phyloP scores from a whole-genome alignment of 495 filamentous ascomycete genomes.

The Tetracladium setigerum region DNA sequence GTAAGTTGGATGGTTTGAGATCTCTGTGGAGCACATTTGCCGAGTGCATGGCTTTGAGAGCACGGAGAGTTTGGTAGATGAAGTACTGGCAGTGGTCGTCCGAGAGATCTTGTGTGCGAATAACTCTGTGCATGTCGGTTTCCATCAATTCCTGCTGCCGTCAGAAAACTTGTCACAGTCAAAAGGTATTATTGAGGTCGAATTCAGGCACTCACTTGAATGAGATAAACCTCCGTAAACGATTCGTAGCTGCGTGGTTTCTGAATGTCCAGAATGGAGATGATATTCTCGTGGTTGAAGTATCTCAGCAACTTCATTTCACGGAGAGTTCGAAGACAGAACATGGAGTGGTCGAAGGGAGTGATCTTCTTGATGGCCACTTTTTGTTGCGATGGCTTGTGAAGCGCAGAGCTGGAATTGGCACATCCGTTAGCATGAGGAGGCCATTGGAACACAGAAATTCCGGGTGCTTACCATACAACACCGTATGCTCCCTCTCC shows the following conservation, averaged over 20 bases:
- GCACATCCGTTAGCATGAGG: background rate
- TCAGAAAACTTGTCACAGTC: conserved; percentile 7
- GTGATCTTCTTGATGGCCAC: conserved; percentile 99
- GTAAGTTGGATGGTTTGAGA: conserved; percentile 91
- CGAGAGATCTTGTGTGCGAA: conserved; percentile 95
- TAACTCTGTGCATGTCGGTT: conserved; percentile 99
- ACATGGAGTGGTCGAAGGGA: conserved; percentile 98
- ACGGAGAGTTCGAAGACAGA: conserved; percentile 91
- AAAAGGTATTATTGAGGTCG: background rate
- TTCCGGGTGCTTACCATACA: conserved; percentile 69
- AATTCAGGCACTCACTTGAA: conserved; percentile 60
- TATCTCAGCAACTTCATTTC: conserved; percentile 99
- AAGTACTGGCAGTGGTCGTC: conserved; percentile 99
- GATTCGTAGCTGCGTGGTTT: conserved; percentile 92
- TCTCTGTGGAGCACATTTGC: conserved; percentile 98
- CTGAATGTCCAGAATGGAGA: conserved; percentile 98
- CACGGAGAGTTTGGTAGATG: conserved; percentile 98
- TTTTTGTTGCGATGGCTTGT: conserved; percentile 98
- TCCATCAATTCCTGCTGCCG: conserved; percentile 87
- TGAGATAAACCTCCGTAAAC: conserved; percentile 98
- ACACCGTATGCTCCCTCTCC: conserved; percentile 98
- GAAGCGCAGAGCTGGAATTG: conserved; percentile 76
- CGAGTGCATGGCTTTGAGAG: conserved; percentile 98
- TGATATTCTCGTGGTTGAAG: conserved; percentile 99
- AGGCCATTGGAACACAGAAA: background rate